Conservation (phyloP, 2,329 filamentous ascomycete species). For the Thelonectria olida region DNA sequence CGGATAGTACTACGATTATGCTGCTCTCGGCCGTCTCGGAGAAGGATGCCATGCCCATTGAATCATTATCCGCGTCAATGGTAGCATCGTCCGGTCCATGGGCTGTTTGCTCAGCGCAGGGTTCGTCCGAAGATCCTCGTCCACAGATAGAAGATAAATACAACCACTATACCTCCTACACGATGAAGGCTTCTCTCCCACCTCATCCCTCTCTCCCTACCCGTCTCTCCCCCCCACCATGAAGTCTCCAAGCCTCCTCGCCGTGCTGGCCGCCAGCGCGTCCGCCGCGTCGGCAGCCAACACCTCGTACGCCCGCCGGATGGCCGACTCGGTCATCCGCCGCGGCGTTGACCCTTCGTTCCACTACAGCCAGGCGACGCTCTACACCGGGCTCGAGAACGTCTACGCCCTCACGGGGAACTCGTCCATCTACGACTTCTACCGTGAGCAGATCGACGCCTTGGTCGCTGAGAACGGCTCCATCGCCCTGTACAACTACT, state of each 20-base stretch:
- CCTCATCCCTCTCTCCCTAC: neutral
- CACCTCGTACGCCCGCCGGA: constrained; percentile 43
- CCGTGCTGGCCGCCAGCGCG: constrained; percentile 7
- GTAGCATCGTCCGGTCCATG: too few species aligned
- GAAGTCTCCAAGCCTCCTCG: constrained; percentile 10
- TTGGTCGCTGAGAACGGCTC: constrained; percentile 56
- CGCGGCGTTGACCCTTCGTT: constrained; percentile 49
- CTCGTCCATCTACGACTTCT: constrained; percentile 53
- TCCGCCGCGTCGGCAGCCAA: constrained; percentile 6
- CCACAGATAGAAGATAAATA: too few species aligned
- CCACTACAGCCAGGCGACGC: constrained; percentile 55
- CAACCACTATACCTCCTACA: neutral
- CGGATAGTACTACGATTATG: neutral
- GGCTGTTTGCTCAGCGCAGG: neutral
- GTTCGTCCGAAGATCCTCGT: too few species aligned
- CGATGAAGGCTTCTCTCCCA: too few species aligned
- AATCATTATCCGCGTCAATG: too few species aligned
- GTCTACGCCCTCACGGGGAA: constrained; percentile 55
- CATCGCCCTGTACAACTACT: constrained; percentile 55
- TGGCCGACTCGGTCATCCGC: constrained; percentile 59
- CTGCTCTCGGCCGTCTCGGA: neutral
- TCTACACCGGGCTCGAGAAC: constrained; percentile 59
- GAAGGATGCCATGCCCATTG: too few species aligned
- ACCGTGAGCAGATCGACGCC: constrained; percentile 55
- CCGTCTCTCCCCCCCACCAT: neutral